Evolutionary conservation across 2,329 filamentous ascomycete species (phyloP), one percentile per base, ranked within the genome.

Genomic region (Gnomoniopsis smithogilvyi): DNA sequence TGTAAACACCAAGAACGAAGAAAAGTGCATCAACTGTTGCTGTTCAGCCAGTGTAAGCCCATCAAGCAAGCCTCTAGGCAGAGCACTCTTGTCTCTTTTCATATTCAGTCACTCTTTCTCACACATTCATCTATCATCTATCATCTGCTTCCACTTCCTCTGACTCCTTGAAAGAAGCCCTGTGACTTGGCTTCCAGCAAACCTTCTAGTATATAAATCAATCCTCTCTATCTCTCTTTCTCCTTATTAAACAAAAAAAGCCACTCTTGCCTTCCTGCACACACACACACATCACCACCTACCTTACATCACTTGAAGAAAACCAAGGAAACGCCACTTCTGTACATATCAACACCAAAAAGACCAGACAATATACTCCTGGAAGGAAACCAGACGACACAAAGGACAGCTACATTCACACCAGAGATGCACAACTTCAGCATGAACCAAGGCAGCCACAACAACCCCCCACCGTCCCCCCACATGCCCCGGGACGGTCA

Each of bases 391-490:
- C 47, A 51, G 50, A 51, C 21, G 26, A 22, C 41, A 47, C 19
- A 30, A 56, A 6, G 38, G 15, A n/a, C 17, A 46, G 53, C 45
- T 30, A 46, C 12, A 36, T 36, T 30, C 26, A 30, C 33, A 45
- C 2, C n/a, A n/a, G 56, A 41, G 26, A 61, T 50, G 48, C 53
- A 14, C 58, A 61, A 41, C 45, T 56, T 30, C 52, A 60, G 36
- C 41, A 61, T 50, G 48, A 56, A 38, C 58, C 54, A 30, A 21
- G 53, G 30, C 53, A 60, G 30, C 61, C 47, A 47, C 56, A 52
- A 45, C 51, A 54, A 36, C 57, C 60, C 38, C 36, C 60, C 58
- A 24, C 61, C 62, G 17, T 59, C 61, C 21, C 52, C 58, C n/a
- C 47, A 46, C 38, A 46, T 51, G 33, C 57, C 57, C 33, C 30